Evolutionary conservation across 2,329 filamentous ascomycete genomes (phyloP), one percentile per base, ranked within the genome.

Genomic region (Hypoxylon rubiginosum): DNA sequence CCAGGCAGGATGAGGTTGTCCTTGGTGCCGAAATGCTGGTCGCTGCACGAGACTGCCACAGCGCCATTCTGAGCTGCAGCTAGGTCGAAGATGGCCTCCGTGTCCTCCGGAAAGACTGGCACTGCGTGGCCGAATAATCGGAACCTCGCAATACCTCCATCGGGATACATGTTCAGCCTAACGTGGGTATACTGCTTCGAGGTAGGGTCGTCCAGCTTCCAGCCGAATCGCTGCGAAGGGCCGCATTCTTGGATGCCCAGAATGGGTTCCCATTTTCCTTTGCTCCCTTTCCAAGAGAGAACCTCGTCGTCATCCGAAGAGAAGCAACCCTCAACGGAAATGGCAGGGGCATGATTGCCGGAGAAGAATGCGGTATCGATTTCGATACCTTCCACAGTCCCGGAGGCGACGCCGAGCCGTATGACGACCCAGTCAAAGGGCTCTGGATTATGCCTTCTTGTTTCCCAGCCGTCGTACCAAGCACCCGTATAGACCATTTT

Each of bases 1-100:
- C 91, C 92, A 0, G 92, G 92, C 3, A 94, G 83, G n/a, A 94
- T 85, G 34, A 95, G 82, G 79, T 95, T 94, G 76, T 92, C 89
- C 77, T 91, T 93, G 39, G 89, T 91, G 65, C 92, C 92, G 74
- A 94, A 97, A 79, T 96, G 92, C 80, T 96, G 90, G 78, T 96
- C 92, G 66, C 89, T 93, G 82, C 92, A 94, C 1, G 87, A 85
- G 8, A 93, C 82, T 39, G 91, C 92, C 26, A 94, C 87, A 34
- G 88, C 92, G 45, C 92, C 92, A 78, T 94, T 94, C 73, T 92
- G 89, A 0, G 91, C 91, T 3, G 92, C 91, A 1, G 91, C 91
- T 10, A 95, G 86, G 76, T 95, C 92, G 69, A 95, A 88, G 19
- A 92, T 82, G 63, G 86, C 88, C 6, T 87, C 83, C 26, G 83